Base-by-base conservation (phyloP, 805 yeast genomes). In the Yarrowia keelungensis region DNA sequence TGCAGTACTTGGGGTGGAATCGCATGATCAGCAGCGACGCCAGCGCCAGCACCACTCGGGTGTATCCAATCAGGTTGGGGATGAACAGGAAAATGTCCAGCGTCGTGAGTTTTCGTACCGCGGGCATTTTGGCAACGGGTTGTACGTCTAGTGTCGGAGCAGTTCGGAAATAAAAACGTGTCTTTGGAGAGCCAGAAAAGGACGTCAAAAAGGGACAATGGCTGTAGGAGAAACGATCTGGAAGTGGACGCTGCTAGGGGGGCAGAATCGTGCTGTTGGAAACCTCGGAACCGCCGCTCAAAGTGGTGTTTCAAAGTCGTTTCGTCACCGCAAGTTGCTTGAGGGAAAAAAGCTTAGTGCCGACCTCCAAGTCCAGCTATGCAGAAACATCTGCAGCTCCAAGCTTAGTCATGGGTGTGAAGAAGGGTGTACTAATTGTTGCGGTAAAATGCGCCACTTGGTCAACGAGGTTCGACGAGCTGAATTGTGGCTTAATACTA, bases 11-110 rank as follows among this genome's bases (percentile, higher is more conserved):
- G 22, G 98, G 99, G 77, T 92, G 95, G 75, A 84, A 81, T 72
- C 85, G 84, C 99, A 95, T 95, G 72, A 90, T 84, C 71, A 86
- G 81, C 72, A 93, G 87, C 47, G 98, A 92, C 50, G 90, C 80
- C 61, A 92, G 75, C 11, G 97, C 96, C 26, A 97, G 87, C 45
- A 89, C 73, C 19, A 96, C 93, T 71, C 99, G 86, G 53, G 88
- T 76, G 77, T 91, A 92, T 2, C 99, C 99, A 73, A 95, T 94
- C 73, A 91, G 81, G 78, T 95, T 95, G 11, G 99, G 99, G 66
- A 94, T 88, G 78, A 86, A 95, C 72, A 88, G 80, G 78, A 91
- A 86, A 67, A 94, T 87, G 71, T 88, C 86, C 38, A 77, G 74
- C 3, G 85, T 77, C 14, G 89, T 82, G 50, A 79, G 54, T 39